A percentile compares a stretch with the other conserved stretches of the same genome.
Evolutionary conservation across 192 early-diverging fungal species (phyloP).

Genomic region (Glomus cerebriforme): DNA sequence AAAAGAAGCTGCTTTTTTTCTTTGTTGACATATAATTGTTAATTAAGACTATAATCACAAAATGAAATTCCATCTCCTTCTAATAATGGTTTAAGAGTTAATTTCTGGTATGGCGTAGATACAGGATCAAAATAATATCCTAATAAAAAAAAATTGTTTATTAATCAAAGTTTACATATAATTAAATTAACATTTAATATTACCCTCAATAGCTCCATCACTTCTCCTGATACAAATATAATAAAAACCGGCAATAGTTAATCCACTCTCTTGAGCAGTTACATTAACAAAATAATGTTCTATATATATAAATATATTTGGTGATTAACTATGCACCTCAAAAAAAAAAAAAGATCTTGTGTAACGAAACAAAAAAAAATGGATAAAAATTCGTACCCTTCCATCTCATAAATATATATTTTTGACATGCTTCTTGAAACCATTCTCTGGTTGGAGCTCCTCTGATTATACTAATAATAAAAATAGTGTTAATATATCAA

Average conservation of each 20-base stretch:
- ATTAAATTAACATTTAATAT: not conserved
- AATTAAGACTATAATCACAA: constrained; percentile 22
- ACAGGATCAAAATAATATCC: constrained; percentile 45
- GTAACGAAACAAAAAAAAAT: not conserved
- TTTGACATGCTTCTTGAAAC: constrained; percentile 53
- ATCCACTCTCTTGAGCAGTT: constrained; percentile 50
- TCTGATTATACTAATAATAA: constrained; percentile 29
- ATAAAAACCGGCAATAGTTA: constrained; percentile 71
- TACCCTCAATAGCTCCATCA: constrained; percentile 60
- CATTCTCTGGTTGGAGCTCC: constrained; percentile 40
- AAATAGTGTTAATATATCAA: not conserved
- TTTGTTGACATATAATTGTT: not conserved
- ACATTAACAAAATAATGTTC: constrained; percentile 61
- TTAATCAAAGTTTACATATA: constrained; percentile 5
- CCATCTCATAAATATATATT: constrained; percentile 75
- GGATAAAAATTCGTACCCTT: constrained; percentile 43
- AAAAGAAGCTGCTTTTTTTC: not conserved
- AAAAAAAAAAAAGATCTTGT: not conserved
- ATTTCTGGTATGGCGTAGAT: constrained; percentile 42
- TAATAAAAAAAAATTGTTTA: not conserved
- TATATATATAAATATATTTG: constrained; percentile 8
- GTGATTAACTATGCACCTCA: not conserved
- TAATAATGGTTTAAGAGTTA: constrained; percentile 38
- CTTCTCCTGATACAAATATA: constrained; percentile 64
- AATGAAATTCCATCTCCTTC: constrained; percentile 40